These are phyloP conservation scores for Maudiozyma pseudohumilis DNA, from an alignment of 805 yeast genomes.

Conservation along the genomic window DNA sequence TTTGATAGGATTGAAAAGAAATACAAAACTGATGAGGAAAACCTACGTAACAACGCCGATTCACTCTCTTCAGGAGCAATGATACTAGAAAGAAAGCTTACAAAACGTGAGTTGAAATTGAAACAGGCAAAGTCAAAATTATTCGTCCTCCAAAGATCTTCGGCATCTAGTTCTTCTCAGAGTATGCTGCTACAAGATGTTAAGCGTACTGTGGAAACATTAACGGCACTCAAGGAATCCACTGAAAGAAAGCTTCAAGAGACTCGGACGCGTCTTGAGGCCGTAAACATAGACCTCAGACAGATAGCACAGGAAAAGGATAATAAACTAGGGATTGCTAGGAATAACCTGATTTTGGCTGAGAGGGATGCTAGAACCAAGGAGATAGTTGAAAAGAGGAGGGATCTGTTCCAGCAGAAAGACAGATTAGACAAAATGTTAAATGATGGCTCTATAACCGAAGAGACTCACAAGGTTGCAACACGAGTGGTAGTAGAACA, in stretches of 20 bases:
- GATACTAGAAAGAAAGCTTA: constrained; percentile 18
- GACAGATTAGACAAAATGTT: constrained; percentile 9
- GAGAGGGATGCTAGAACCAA: constrained; percentile 10
- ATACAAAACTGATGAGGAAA: constrained; percentile 6
- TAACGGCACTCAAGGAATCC: constrained; percentile 10
- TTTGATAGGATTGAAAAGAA: constrained; percentile 4
- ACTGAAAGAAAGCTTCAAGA: constrained; percentile 16
- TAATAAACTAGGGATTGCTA: constrained; percentile 11
- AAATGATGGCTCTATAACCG: constrained; percentile 10
- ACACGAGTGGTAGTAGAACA: constrained; percentile 10
- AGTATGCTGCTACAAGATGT: constrained; percentile 13
- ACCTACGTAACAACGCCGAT: constrained; percentile 8
- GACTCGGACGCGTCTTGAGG: constrained; percentile 8
- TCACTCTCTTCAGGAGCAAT: constrained; percentile 11
- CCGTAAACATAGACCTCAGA: constrained; percentile 6
- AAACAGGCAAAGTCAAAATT: constrained; percentile 7
- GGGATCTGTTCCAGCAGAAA: constrained; percentile 12
- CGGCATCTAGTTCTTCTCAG: constrained; percentile 10
- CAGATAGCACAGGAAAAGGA: constrained; percentile 10
- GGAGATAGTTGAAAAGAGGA: constrained; percentile 12
- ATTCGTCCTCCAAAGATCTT: constrained; percentile 6
- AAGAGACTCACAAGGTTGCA: constrained; percentile 4
- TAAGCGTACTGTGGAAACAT: constrained; percentile 3
- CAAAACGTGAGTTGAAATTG: constrained; percentile 18
- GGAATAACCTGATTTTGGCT: constrained; percentile 13